A percentile compares a stretch with the other conserved stretches of the same genome.
phyloP scores from a whole-genome alignment of 371 early-diverging fungal species.

The Dinochytrium kinnereticum region DNA sequence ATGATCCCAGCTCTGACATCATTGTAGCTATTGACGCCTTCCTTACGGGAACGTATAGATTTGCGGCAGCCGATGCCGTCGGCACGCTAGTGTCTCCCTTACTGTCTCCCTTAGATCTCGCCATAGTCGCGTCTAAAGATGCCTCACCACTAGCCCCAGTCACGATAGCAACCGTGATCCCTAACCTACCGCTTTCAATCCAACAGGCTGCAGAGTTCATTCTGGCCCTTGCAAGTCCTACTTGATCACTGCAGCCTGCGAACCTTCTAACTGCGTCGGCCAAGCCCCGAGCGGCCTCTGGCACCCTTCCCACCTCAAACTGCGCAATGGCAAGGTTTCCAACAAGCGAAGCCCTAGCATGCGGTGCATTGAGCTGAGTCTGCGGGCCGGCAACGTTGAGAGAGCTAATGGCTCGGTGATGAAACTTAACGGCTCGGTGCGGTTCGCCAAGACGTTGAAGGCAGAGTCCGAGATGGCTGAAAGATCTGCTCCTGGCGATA shows the following conservation, averaged over 20 bases:
- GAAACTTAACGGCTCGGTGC: conserved; percentile 19
- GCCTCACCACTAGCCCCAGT: not conserved
- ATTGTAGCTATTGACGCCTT: conserved; percentile 9
- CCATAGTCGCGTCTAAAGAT: not conserved
- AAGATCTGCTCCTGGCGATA: conserved; percentile 12
- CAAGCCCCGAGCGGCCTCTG: conserved; percentile 23
- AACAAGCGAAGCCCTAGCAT: conserved; percentile 7
- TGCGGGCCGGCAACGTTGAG: conserved; percentile 13
- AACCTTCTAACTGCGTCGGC: conserved; percentile 18
- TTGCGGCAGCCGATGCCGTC: not conserved
- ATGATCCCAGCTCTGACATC: not conserved
- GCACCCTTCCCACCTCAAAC: conserved; percentile 27
- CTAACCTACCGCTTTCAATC: conserved; percentile 24
- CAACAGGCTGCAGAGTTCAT: conserved; percentile 28
- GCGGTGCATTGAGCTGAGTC: conserved; percentile 9
- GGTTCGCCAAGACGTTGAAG: conserved; percentile 17
- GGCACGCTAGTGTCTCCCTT: not conserved
- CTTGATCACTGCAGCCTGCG: conserved; percentile 16
- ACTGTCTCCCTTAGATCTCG: not conserved
- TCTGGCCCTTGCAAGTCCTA: conserved; percentile 11
- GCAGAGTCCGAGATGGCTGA: conserved; percentile 18
- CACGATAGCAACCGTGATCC: conserved; percentile 17
- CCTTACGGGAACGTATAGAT: not conserved
- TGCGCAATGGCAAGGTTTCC: conserved; percentile 26
- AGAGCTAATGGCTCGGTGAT: conserved; percentile 13